A percentile compares a stretch with the other conserved stretches of the same genome.
phyloP scores from a whole-genome alignment of 768 basidiomycete species.

The Lactarius psammicola region DNA sequence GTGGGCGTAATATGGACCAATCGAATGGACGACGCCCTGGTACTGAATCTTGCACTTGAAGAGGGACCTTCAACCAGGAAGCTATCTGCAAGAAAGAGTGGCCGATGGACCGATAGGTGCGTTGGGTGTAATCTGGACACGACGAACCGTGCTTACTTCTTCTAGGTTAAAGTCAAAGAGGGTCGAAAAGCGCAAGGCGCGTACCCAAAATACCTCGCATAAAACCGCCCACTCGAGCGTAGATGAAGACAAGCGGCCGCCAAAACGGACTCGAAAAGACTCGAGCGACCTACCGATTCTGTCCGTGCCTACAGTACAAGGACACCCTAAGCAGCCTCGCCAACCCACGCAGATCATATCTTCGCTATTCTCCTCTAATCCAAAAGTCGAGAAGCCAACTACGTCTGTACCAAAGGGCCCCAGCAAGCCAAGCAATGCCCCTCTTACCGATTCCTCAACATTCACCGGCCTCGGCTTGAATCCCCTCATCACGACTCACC shows the following conservation, averaged over 20 bases:
- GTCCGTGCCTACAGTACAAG: not conserved
- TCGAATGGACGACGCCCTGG: conserved; percentile 24
- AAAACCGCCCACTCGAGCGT: not conserved
- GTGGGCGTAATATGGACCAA: not conserved
- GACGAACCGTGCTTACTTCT: not conserved
- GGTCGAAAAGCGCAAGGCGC: conserved; percentile 25
- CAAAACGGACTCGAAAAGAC: conserved; percentile 25
- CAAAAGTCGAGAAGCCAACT: conserved; percentile 52
- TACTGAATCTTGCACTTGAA: conserved; percentile 26
- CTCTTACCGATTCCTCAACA: conserved; percentile 67
- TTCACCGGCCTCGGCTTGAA: conserved; percentile 84
- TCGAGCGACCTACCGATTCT: not conserved
- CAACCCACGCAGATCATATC: conserved; percentile 26
- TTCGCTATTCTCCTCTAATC: conserved; percentile 85
- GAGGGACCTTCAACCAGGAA: conserved; percentile 17
- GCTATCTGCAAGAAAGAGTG: conserved; percentile 19
- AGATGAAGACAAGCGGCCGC: conserved; percentile 5
- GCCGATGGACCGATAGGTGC: conserved; percentile 30
- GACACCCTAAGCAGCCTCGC: conserved; percentile 17
- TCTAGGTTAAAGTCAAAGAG: conserved; percentile 28
- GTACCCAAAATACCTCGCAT: not conserved
- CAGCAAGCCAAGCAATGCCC: conserved; percentile 76
- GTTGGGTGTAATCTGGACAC: not conserved
- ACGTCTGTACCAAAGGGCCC: conserved; percentile 32
- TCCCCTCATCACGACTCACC: conserved; percentile 74